Base-by-base conservation (phyloP, 306 rosid species). In the Carpinus viminea region DNA sequence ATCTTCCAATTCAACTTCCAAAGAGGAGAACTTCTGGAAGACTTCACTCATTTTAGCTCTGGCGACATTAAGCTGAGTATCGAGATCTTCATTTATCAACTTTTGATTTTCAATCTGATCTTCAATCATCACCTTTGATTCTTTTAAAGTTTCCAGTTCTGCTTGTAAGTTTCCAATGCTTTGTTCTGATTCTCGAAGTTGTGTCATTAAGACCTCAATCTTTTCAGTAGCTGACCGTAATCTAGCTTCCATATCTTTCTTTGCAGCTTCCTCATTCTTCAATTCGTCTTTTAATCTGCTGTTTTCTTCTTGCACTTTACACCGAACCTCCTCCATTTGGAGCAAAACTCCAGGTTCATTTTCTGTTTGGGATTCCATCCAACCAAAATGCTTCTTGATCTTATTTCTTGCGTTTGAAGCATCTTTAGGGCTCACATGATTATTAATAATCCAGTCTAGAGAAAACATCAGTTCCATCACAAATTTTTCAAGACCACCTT, bases 1-100 rank as follows among this genome's bases (percentile, higher is more conserved):
- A 55, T 87, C 93, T 80, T 90, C 97, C 73, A 92, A 77, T 74
- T 90, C 93, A 45, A 87, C 86, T 91, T 92, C 97, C 56, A 92
- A 76, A 28, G 94, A 92, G 0, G 94, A 90, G 79, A 88, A 85
- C 81, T 87, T 92, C 76, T 88, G 89, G 84, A 77, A 87, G 50
- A 87, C 82, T 79, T 79, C 83, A 76, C 84, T 85, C 76, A 93
- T 71, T 77, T 90, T 87, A 41, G 80, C 76, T 43, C 80, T 87
- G 53, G 89, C 87, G 56, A 80, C 86, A 28, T 87, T 74, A 80
- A 90, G 93, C 84, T 94, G 92, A 13, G 83, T 84, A 52, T 88
- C 91, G 34, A 92, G 93, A 77, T 92, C 97, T 84, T 92, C 92
- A 81, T 87, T 90, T 79, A 85, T 80, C 75, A 65, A 47, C 78